These are phyloP conservation scores for Leishmania aethiopica DNA, from an alignment of 208 protist species.

Conservation along the genomic window DNA sequence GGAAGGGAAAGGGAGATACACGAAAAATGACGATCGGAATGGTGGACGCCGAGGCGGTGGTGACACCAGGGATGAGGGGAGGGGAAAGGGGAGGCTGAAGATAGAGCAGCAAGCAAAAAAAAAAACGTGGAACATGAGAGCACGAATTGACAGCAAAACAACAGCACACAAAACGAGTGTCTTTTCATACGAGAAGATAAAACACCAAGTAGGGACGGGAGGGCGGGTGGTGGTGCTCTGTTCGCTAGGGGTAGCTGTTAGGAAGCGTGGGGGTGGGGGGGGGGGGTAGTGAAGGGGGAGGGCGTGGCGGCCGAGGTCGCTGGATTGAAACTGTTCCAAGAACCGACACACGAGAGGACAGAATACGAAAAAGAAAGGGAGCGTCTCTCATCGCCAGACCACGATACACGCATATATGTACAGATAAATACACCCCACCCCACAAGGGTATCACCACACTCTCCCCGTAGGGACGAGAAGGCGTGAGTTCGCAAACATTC, in stretches of 20 bases:
- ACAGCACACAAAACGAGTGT: no score
- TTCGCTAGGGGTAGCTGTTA: no score
- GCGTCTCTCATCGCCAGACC: background rate
- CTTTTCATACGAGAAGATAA: background rate
- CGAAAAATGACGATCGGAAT: background rate
- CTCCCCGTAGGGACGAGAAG: background rate
- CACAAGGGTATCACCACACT: background rate
- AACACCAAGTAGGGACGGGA: background rate
- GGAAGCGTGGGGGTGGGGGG: no score
- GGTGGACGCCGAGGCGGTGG: background rate
- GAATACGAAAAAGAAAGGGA: no score
- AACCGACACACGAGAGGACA: background rate
- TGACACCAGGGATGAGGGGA: background rate
- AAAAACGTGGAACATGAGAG: background rate
- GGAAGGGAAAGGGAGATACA: background rate
- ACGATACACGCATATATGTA: background rate
- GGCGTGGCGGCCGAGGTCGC: background rate
- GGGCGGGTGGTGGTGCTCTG: no score
- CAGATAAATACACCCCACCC: background rate
- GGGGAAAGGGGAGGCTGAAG: background rate
- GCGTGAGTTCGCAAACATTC: background rate
- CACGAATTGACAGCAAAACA: no score
- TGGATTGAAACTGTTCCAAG: background rate
- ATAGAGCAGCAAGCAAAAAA: background rate
- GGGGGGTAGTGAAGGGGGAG: background rate